Percentiles rank a stretch among this genome's conserved stretches.
Conservation (phyloP, 176 grass and related monocot genomes). For the Musa itinerans region DNA sequence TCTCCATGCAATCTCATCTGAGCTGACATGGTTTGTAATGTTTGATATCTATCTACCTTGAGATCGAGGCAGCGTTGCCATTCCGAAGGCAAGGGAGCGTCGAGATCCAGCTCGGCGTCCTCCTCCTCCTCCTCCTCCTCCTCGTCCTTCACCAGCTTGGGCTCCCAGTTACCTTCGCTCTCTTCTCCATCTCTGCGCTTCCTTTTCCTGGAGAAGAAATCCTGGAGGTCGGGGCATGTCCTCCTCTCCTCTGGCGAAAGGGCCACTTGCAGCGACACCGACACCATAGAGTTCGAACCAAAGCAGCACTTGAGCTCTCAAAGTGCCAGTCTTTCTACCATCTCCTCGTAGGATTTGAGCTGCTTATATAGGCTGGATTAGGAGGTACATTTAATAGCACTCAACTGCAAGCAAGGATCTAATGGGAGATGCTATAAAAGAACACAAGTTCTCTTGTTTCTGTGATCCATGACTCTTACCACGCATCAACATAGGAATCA, state of each 20-base stretch:
- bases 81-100: slow-evolving; percentile 12
- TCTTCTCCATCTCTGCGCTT: background rate
- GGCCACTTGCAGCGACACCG: background rate
- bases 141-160: slow-evolving; percentile 14
- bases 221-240: background rate
- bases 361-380: background rate
- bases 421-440: background rate
- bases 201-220: background rate
- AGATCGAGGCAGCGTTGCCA: slow-evolving; percentile 20
- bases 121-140: background rate
- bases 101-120: slow-evolving; percentile 1
- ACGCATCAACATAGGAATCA: too few relatives aligned
- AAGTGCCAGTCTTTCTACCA: background rate
- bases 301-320: background rate
- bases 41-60: background rate
- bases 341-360: background rate
- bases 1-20: too few relatives aligned
- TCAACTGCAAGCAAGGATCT: background rate
- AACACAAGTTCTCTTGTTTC: too few relatives aligned
- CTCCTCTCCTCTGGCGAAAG: background rate
- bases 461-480: too few relatives aligned
- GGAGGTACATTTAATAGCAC: background rate
- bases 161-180: background rate
- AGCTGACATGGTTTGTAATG: too few relatives aligned
- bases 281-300: background rate